Base-by-base conservation (phyloP, 108 stramenopile genomes). In the Skeletonema tropicum region DNA sequence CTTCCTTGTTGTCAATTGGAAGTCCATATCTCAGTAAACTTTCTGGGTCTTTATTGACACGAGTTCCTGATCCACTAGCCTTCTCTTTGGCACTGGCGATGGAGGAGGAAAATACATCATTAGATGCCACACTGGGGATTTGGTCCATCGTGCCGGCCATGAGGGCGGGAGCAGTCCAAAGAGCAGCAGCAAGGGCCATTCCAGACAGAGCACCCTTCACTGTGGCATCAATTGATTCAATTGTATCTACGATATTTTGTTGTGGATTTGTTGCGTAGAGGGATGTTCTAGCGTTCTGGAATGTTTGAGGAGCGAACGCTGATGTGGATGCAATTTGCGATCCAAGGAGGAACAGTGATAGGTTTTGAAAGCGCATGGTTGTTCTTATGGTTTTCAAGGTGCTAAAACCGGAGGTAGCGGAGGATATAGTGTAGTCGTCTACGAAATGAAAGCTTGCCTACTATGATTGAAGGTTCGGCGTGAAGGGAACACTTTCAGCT, bases 1-100 rank as follows among this genome's bases (percentile, higher is more conserved):
- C 93, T 79, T 96, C 89, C 66, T 90, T 93, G 76, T 90, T 94
- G 6, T 92, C 84, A 60, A 96, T 93, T 23, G 97, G 97, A 29
- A 97, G 83, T 32, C 93, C 97, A 77, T 90, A 90, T 38, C 97
- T 75, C 62, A 97, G 73, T 46, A 97, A 76, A 42, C 90, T 92
- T 66, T 95, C 94, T 17, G 97, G 75, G 81, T 97, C 97, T 76
- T 96, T 96, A 70, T 97, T 97, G 61, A 97, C 97, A 41, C 94
- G 90, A 33, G 80, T 87, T 29, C 97, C 97, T 55, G 85, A 75
- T 48, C 86, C 95, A 63, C 88, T 90, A 8, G 95, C 95, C 93
- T 84, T 94, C 76, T 96, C 93, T 74, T 89, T 91, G 77, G 95
- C 95, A 41, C 61, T 76, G 17, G 89, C 92, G 30, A 83, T 62